Conservation (phyloP, 176 grass and related monocot genomes). For the Juncus inflexus region DNA sequence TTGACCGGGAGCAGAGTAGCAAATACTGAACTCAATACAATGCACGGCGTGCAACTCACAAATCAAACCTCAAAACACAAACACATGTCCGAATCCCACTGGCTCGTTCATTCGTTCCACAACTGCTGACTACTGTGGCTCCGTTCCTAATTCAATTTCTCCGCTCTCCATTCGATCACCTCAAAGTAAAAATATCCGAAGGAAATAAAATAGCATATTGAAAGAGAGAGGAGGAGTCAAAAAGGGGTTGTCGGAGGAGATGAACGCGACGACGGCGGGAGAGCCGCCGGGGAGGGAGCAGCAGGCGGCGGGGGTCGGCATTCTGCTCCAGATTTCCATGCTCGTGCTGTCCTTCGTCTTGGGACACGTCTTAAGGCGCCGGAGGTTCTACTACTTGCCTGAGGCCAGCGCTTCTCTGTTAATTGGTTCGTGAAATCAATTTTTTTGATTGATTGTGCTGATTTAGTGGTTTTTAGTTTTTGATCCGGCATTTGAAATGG, state of each 20-base stretch:
- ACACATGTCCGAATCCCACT: too few relatives aligned
- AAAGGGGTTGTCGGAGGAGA: conserved; percentile 31
- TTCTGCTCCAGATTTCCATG: conserved; percentile 95
- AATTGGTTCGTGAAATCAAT: conserved; percentile 44
- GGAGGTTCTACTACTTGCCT: conserved; percentile 91
- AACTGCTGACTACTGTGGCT: too few relatives aligned
- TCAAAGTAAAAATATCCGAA: background rate
- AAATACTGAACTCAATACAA: too few relatives aligned
- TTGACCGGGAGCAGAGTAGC: too few relatives aligned
- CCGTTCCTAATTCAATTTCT: too few relatives aligned
- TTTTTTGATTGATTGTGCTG: background rate
- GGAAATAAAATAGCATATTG: background rate
- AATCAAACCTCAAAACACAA: too few relatives aligned
- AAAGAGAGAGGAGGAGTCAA: background rate
- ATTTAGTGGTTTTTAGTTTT: conserved; percentile 2
- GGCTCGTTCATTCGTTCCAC: too few relatives aligned
- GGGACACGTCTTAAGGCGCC: conserved; percentile 93
- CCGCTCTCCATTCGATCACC: background rate
- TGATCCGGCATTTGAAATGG: background rate
- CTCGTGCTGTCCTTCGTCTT: conserved; percentile 97
- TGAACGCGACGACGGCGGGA: conserved; percentile 36
- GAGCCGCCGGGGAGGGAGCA: conserved; percentile 83
- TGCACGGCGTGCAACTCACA: too few relatives aligned
- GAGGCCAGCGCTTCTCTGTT: conserved; percentile 98
- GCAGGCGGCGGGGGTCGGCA: conserved; percentile 91